phyloP scores from a whole-genome alignment of 2,329 filamentous ascomycete species.

The Botrytis byssoidea region DNA sequence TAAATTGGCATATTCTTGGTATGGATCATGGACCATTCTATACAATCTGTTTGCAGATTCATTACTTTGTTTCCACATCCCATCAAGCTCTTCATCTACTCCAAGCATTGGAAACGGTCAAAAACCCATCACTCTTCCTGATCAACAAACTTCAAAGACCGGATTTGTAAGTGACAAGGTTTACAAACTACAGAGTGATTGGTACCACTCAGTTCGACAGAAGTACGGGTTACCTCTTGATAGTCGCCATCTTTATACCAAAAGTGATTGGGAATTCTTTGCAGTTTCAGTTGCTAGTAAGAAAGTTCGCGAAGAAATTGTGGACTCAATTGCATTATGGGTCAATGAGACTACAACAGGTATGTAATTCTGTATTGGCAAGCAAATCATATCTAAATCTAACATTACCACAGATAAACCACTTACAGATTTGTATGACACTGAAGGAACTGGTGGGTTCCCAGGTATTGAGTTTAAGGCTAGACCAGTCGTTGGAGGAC shows the following conservation, averaged over 20 bases:
- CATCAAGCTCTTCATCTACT: conserved; percentile 35
- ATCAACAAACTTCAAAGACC: conserved; percentile 34
- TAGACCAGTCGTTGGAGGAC: conserved; percentile 77
- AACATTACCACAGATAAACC: conserved; percentile 55
- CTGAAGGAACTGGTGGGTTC: conserved; percentile 73
- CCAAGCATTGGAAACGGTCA: conserved; percentile 27
- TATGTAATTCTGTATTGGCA: conserved; percentile 38
- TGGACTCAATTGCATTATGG: conserved; percentile 74
- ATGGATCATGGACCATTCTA: conserved; percentile 71
- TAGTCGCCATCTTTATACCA: conserved; percentile 78
- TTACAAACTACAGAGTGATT: conserved; percentile 76
- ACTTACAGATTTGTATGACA: conserved; percentile 79
- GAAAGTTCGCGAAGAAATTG: conserved; percentile 66
- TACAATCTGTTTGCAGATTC: conserved; percentile 71
- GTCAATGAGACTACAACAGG: conserved; percentile 76
- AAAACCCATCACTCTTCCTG: conserved; percentile 31
- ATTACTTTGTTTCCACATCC: conserved; percentile 73
- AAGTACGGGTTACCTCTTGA: conserved; percentile 82
- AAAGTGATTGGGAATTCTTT: conserved; percentile 91
- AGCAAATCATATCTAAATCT: conserved; percentile 12
- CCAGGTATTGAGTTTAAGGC: conserved; percentile 76
- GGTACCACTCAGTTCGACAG: conserved; percentile 77
- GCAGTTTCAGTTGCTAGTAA: conserved; percentile 74
- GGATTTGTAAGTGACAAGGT: conserved; percentile 71
- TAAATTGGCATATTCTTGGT: conserved; percentile 71